These are phyloP conservation scores for Mycena capillaripes DNA, from an alignment of 768 basidiomycete genomes.

Conservation along the genomic window DNA sequence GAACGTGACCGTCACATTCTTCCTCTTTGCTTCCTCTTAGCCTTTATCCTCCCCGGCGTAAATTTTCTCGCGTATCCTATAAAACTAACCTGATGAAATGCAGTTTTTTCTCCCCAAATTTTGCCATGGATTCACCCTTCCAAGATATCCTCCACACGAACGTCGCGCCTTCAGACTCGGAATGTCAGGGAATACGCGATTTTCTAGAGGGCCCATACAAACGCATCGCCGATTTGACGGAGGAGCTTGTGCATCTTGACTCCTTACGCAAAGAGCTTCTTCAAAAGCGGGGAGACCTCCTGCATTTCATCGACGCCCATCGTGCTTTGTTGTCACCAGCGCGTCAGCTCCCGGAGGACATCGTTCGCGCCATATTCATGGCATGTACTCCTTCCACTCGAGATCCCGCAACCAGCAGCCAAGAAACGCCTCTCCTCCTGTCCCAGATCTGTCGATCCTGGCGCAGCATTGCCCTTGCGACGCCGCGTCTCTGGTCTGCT, in stretches of 20 bases:
- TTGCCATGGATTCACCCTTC: conserved; percentile 9
- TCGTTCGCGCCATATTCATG: not conserved
- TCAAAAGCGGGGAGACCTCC: not conserved
- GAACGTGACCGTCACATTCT: no score
- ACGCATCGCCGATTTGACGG: not conserved
- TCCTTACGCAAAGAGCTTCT: not conserved
- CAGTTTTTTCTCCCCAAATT: no score
- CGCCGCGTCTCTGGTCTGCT: conserved; percentile 7
- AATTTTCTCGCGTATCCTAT: no score
- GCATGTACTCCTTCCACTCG: not conserved
- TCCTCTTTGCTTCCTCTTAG: no score
- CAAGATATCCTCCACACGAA: not conserved
- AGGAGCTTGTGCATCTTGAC: not conserved
- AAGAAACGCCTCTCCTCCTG: conserved; percentile 6
- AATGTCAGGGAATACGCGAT: not conserved
- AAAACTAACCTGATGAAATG: no score
- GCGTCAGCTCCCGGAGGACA: conserved; percentile 2
- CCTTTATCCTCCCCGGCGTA: no score
- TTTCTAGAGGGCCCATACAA: not conserved
- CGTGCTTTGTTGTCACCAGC: conserved; percentile 3
- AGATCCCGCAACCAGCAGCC: not conserved
- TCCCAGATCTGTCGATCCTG: not conserved
- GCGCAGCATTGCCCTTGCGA: not conserved
- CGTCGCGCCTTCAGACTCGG: not conserved
- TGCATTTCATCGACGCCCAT: not conserved